Percentiles rank a stretch among this genome's conserved stretches.
Conservation (phyloP, 805 yeast species). For the Scheffersomyces ergatensis region DNA sequence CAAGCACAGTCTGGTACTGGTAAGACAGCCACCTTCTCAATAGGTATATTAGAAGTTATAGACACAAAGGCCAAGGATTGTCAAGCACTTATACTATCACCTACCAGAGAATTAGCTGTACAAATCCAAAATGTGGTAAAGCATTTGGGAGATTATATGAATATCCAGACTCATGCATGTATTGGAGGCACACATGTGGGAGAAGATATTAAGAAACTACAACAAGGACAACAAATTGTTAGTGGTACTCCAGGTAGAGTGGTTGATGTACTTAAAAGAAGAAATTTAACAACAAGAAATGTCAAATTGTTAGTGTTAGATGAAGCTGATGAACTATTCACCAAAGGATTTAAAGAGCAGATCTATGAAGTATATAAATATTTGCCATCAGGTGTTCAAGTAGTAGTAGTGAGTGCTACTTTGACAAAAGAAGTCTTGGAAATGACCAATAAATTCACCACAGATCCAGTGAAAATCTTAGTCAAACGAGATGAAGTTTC, state of each 20-base stretch:
- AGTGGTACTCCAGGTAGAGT: slow-evolving; percentile 99
- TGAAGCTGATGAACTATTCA: slow-evolving; percentile 94
- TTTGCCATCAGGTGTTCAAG: slow-evolving; percentile 84
- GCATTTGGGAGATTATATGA: slow-evolving; percentile 85
- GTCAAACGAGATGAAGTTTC: slow-evolving; percentile 95
- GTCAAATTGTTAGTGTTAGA: slow-evolving; percentile 88
- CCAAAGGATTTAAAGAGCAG: slow-evolving; percentile 93
- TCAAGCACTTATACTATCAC: slow-evolving; percentile 90
- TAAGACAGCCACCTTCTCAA: slow-evolving; percentile 97
- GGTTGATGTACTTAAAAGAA: slow-evolving; percentile 83
- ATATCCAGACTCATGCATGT: slow-evolving; percentile 83
- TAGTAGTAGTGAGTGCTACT: slow-evolving; percentile 93
- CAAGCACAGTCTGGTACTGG: slow-evolving; percentile 99
- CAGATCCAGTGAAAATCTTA: slow-evolving; percentile 88
- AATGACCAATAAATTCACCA: slow-evolving; percentile 88
- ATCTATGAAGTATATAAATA: slow-evolving; percentile 86
- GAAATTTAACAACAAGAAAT: slow-evolving; percentile 68
- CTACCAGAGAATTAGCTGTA: slow-evolving; percentile 93
- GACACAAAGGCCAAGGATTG: slow-evolving; percentile 70
- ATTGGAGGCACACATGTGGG: slow-evolving; percentile 89
- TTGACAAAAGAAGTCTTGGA: slow-evolving; percentile 88
- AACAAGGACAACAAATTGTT: slow-evolving; percentile 83
- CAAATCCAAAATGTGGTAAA: slow-evolving; percentile 89
- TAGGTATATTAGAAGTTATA: slow-evolving; percentile 85
- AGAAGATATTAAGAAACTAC: slow-evolving; percentile 73